Base-by-base conservation (phyloP, 306 rosid genomes). In the Sechiopsis laciniata region DNA sequence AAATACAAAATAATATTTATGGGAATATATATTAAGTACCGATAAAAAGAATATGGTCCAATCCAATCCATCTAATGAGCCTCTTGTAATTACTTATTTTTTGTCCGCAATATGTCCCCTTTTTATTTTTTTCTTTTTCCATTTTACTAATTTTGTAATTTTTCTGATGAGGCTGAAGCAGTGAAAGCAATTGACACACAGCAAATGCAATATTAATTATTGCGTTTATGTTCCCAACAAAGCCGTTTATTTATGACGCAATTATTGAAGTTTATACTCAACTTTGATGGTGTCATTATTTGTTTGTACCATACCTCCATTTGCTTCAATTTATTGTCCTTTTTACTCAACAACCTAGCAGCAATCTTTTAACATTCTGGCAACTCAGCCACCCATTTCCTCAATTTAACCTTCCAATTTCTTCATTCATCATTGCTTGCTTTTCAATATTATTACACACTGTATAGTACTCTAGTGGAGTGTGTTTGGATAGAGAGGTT, bases 351-450 rank as follows among this genome's bases (percentile, higher is more conserved):
- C 3, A 40, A 0, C 15, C 14, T 48, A 50, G 40, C 73, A 69
- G 20, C 19, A 69, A 46, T 69, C 22, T 69, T 50, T 69, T 69
- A 50, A 50, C 73, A 20, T 48, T 69, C 50, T 69, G 73, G 73
- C 73, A 48, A 69, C 73, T 69, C 73, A 68, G 6, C 72, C 12
- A 42, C 42, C 68, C 48, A 13, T 62, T 7, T 40, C 14, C 22
- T 63, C 24, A 45, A 42, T 7, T 37, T 37, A 37, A 9, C 10
- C 48, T 42, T 9, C 11, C 48, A 42, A 42, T 42, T 42, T 42
- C 48, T 64, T 10, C 26, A 40, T 40, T 10, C 1, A 17, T 37
- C 52, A 64, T 64, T 40, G 71, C 71, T 52, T 37, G 15, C 9
- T 64, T 64, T 64, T 64, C 20, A 37, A 42, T 40, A 17, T 40